A percentile compares a stretch with the other conserved stretches of the same genome.
These are phyloP conservation scores for Somion occarium DNA, from an alignment of 1,284 basidiomycete species.

Conservation along the genomic window DNA sequence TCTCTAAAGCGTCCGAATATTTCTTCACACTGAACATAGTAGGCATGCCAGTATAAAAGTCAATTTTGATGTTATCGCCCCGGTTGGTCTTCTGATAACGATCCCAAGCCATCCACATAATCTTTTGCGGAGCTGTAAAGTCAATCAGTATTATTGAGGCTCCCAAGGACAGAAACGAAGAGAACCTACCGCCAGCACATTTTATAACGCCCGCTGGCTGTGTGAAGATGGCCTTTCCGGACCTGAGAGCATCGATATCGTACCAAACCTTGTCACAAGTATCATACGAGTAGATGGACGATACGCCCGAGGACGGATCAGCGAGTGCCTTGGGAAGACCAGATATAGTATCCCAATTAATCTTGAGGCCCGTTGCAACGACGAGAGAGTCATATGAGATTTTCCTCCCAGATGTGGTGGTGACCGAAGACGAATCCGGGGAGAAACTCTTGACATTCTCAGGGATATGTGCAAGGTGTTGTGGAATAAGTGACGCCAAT, in stretches of 20 bases:
- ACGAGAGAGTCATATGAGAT: slow-evolving; percentile 86
- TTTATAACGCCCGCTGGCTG: slow-evolving; percentile 95
- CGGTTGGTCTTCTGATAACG: slow-evolving; percentile 58
- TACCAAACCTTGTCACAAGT: slow-evolving; percentile 87
- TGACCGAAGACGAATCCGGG: slow-evolving; percentile 73
- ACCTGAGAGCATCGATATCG: slow-evolving; percentile 71
- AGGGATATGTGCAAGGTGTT: slow-evolving; percentile 69
- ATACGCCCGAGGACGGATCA: slow-evolving; percentile 78
- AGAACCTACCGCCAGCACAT: slow-evolving; percentile 81
- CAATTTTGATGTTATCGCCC: slow-evolving; percentile 58
- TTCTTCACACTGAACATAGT: slow-evolving; percentile 92
- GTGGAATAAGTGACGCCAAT: slow-evolving; percentile 67
- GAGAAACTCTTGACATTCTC: slow-evolving; percentile 76
- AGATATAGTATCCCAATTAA: slow-evolving; percentile 76
- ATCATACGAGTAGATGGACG: slow-evolving; percentile 89
- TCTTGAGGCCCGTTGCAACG: slow-evolving; percentile 86
- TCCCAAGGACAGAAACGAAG: not conserved
- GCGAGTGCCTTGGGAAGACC: slow-evolving; percentile 78
- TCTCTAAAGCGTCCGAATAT: slow-evolving; percentile 85
- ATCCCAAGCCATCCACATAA: slow-evolving; percentile 95
- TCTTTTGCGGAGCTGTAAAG: slow-evolving; percentile 78
- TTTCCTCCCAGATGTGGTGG: slow-evolving; percentile 63
- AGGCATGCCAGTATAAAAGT: slow-evolving; percentile 92
- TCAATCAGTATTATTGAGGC: not conserved
- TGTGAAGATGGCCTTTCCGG: slow-evolving; percentile 90